Evolutionary conservation across 2,329 filamentous ascomycete genomes (phyloP), one percentile per base, ranked within the genome.

Genomic region (Penicillium sp.): DNA sequence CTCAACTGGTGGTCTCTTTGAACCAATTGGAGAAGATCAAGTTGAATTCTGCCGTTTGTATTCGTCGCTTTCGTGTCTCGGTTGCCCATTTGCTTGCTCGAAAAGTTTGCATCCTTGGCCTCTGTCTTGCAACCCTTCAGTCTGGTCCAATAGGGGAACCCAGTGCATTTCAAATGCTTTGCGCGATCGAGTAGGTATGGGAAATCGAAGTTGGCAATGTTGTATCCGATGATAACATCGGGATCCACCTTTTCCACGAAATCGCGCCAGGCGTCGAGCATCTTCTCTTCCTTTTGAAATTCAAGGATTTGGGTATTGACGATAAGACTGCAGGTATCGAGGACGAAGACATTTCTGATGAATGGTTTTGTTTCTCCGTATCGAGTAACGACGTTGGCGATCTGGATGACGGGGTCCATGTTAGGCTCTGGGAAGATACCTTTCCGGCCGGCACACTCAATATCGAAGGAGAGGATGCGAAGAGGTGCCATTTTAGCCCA

Each of bases 401-500:
- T 99, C 73, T 99, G 94, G 63, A 99, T 99, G 62, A 99, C 92
- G 0, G 93, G 91, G 67, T 99, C 94, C 19, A 90, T 78, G 58
- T 93, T 86, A 10, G 95, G 87, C 73, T 99, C 94, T 0, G 95
- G 94, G 68, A 99, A 99, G 69, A 99, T 89, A 62, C 94, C 94
- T 76, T 99, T 97, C 65, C 95, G 89, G 49, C 94, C 94, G 65
- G 94, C 94, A 74, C 94, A 99, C 75, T 99, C 94, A 65, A 99
- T 99, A 84, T 99, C 94, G 69, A 99, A 97, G 5, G 94, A 97
- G 43, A 99, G 77, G 44, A 96, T 88, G 58, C 94, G 87, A 4
- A 99, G 80, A 0, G 94, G 94, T 0, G 95, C 94, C 87, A 97
- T 97, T 76, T 97, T 99, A 28, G 91, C 90, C 91, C 93, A 99